Conservation (phyloP, 352 stramenopile genomes). For the Halophytophthora polymorphica region DNA sequence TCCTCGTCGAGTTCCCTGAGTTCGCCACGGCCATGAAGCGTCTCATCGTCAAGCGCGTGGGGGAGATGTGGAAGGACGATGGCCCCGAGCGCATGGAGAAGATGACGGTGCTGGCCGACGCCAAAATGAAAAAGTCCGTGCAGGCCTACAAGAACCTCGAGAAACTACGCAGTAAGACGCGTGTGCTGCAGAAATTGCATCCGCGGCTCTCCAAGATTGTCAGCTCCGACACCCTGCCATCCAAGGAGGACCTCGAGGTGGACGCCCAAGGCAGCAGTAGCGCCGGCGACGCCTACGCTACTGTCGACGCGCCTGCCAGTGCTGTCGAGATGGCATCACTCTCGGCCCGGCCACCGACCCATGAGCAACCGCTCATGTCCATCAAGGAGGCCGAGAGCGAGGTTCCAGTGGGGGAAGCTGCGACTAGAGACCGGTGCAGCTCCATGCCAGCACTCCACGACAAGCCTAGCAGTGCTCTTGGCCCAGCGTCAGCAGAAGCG, state of each 20-base stretch:
- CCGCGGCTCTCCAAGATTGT: conserved; percentile 29
- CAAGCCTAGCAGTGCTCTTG: neutral
- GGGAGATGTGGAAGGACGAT: conserved; percentile 51
- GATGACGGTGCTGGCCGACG: conserved; percentile 58
- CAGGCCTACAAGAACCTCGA: conserved; percentile 44
- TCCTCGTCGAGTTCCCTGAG: conserved; percentile 65
- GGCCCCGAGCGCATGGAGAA: conserved; percentile 51
- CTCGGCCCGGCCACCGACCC: too few relatives aligned
- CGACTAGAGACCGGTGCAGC: too few relatives aligned
- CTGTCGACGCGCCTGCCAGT: conserved; percentile 4
- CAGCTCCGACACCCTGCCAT: conserved; percentile 1
- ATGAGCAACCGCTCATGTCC: neutral
- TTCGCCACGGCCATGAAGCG: conserved; percentile 72
- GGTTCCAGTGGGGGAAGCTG: neutral
- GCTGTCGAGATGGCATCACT: neutral
- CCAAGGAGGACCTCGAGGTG: neutral
- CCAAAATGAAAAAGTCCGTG: conserved; percentile 62
- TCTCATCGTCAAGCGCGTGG: conserved; percentile 65
- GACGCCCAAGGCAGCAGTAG: neutral
- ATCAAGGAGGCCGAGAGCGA: conserved; percentile 7
- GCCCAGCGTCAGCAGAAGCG: neutral
- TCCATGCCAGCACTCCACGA: neutral
- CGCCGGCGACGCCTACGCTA: conserved; percentile 6
- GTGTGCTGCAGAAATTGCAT: conserved; percentile 21
- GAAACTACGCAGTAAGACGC: conserved; percentile 37